These are phyloP conservation scores for Penicillium bialowiezense DNA, from an alignment of 495 filamentous ascomycete species.

Conservation along the genomic window DNA sequence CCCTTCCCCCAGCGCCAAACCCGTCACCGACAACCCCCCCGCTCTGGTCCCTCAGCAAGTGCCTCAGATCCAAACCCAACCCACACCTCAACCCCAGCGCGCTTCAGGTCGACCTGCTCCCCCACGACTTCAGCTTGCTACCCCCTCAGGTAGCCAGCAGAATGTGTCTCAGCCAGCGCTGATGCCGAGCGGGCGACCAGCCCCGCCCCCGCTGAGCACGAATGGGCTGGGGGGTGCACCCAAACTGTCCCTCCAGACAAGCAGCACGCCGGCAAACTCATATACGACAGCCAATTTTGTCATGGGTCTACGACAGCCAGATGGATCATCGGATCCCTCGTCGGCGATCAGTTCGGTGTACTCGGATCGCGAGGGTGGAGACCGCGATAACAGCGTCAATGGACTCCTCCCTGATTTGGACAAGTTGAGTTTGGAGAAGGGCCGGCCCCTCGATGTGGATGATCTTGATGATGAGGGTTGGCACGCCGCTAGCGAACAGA, in stretches of 20 bases:
- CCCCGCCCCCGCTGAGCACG: slow-evolving; percentile 46
- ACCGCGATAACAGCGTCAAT: slow-evolving; percentile 69
- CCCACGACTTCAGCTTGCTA: slow-evolving; percentile 75
- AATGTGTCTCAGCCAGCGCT: slow-evolving; percentile 57
- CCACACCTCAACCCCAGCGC: slow-evolving; percentile 30
- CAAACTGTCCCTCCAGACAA: slow-evolving; percentile 67
- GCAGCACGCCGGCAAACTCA: slow-evolving; percentile 76
- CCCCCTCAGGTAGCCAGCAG: slow-evolving; percentile 72
- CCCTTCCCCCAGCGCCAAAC: slow-evolving; percentile 74
- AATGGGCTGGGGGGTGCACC: slow-evolving; percentile 70
- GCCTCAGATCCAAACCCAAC: slow-evolving; percentile 16
- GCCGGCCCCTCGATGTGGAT: slow-evolving; percentile 79
- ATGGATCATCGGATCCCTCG: slow-evolving; percentile 76
- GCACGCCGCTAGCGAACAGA: slow-evolving; percentile 85
- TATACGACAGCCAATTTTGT: slow-evolving; percentile 75
- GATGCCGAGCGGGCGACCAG: slow-evolving; percentile 48
- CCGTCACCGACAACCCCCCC: slow-evolving; percentile 46
- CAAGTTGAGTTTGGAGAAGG: slow-evolving; percentile 73
- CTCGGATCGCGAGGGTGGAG: slow-evolving; percentile 70
- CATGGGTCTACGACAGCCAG: slow-evolving; percentile 57
- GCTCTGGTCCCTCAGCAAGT: slow-evolving; percentile 14
- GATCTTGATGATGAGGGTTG: slow-evolving; percentile 94
- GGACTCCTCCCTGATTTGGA: slow-evolving; percentile 68
- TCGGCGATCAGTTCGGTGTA: slow-evolving; percentile 84
- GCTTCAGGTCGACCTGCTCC: slow-evolving; percentile 51